phyloP scores from a whole-genome alignment of 305 asterid genomes.

The Ilex paraguariensis region DNA sequence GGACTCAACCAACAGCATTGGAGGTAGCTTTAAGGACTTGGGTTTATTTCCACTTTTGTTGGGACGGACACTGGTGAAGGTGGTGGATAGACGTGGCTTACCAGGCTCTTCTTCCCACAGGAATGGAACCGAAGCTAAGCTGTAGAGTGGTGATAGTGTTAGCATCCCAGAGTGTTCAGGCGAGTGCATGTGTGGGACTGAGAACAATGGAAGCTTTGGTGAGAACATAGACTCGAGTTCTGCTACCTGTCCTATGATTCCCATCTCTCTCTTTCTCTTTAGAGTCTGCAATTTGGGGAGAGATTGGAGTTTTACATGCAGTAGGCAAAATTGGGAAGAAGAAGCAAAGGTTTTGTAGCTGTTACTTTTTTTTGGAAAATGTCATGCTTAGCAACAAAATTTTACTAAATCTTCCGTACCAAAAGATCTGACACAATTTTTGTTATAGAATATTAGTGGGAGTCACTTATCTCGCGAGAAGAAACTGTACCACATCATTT shows the following conservation, averaged over 20 bases:
- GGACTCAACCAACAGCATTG: constrained; percentile 27
- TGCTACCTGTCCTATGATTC: constrained; percentile 3
- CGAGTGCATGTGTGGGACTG: constrained; percentile 10
- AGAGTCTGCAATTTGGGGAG: too few species aligned
- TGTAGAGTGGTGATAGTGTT: constrained; percentile 30
- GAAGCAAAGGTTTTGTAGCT: too few species aligned
- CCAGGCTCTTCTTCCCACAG: constrained; percentile 50
- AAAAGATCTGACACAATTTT: too few species aligned
- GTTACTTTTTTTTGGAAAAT: too few species aligned
- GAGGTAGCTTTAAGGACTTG: constrained; percentile 35
- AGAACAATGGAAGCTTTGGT: constrained; percentile 30
- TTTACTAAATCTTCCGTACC: too few species aligned
- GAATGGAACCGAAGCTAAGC: constrained; percentile 41
- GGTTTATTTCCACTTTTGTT: constrained; percentile 2
- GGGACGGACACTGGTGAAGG: constrained; percentile 16
- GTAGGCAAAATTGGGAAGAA: too few species aligned
- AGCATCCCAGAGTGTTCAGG: constrained; percentile 33
- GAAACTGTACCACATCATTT: too few species aligned
- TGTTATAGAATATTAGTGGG: too few species aligned
- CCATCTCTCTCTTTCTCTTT: background rate
- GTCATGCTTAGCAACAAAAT: too few species aligned
- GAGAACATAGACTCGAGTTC: constrained; percentile 12
- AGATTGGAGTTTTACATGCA: too few species aligned
- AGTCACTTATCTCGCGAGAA: too few species aligned
- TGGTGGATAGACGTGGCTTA: constrained; percentile 42